phyloP scores from a whole-genome alignment of 345 rosid genomes.

The Linum lewisii region DNA sequence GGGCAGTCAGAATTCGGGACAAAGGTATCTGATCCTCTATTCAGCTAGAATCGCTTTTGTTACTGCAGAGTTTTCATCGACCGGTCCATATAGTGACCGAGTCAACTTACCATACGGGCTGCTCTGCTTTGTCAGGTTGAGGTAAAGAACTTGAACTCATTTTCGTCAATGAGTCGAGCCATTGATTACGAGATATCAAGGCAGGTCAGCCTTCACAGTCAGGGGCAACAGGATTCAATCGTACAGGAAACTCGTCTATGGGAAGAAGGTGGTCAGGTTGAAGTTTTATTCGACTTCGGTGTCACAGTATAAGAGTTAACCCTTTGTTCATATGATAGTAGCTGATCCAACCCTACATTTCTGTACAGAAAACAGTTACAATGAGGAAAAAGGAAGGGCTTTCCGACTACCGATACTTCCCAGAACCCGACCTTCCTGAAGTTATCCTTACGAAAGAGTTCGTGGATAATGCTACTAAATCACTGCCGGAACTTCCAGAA shows the following conservation, averaged over 20 bases:
- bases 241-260: slow-evolving; percentile 93
- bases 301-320: slow-evolving; percentile 7
- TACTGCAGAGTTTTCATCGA: too few relatives aligned
- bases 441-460: slow-evolving; percentile 61
- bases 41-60: too few relatives aligned
- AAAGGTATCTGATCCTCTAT: slow-evolving; percentile 34
- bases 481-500: slow-evolving; percentile 91
- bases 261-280: slow-evolving; percentile 93
- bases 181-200: slow-evolving; percentile 87
- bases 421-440: slow-evolving; percentile 95
- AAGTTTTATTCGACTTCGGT: slow-evolving; percentile 3
- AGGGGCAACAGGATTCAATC: slow-evolving; percentile 62
- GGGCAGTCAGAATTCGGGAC: slow-evolving; percentile 82
- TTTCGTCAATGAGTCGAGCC: slow-evolving; percentile 77
- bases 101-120: background rate
- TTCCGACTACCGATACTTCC: slow-evolving; percentile 86
- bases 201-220: slow-evolving; percentile 53
- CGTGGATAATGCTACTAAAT: slow-evolving; percentile 41
- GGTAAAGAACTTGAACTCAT: slow-evolving; percentile 83
- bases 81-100: too few relatives aligned
- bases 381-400: slow-evolving; percentile 99
- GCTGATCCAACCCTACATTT: slow-evolving; percentile 10
- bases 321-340: slow-evolving; percentile 3
- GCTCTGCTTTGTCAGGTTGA: slow-evolving; percentile 57
- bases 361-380: slow-evolving; percentile 69